phyloP scores from a whole-genome alignment of 345 rosid species.

The Linum tenue region DNA sequence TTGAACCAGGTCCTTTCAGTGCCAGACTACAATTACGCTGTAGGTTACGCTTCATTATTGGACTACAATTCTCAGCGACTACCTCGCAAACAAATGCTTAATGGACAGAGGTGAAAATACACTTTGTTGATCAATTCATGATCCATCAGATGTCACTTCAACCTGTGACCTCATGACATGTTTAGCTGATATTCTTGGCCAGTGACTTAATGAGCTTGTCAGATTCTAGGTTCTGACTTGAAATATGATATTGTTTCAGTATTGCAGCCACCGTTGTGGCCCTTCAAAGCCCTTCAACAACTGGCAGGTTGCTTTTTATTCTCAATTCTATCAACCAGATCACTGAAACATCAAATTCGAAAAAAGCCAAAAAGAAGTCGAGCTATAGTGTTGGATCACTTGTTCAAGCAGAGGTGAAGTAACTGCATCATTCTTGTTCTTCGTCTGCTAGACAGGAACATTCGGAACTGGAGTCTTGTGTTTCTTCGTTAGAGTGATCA shows the following conservation, averaged over 20 bases:
- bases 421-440: background rate
- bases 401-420: conserved; percentile 75
- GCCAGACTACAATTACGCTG: conserved; percentile 57
- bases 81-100: conserved; percentile 46
- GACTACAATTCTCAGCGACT: conserved; percentile 86
- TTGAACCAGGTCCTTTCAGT: conserved; percentile 70
- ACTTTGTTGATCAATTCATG: background rate
- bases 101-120: conserved; percentile 63
- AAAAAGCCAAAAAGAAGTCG: conserved; percentile 74
- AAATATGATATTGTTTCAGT: conserved; percentile 28
- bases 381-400: conserved; percentile 62
- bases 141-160: background rate
- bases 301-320: conserved; percentile 79
- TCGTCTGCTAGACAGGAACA: too few relatives aligned
- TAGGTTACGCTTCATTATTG: conserved; percentile 72
- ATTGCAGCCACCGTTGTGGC: conserved; percentile 63
- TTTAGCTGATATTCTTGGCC: background rate
- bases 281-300: conserved; percentile 49
- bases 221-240: background rate
- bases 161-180: background rate
- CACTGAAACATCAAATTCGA: conserved; percentile 57
- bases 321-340: conserved; percentile 52
- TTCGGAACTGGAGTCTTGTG: background rate
- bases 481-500: background rate
- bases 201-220: background rate